Conservation (phyloP, 2,329 filamentous ascomycete species). For the Emmonsiellopsis sp. region DNA sequence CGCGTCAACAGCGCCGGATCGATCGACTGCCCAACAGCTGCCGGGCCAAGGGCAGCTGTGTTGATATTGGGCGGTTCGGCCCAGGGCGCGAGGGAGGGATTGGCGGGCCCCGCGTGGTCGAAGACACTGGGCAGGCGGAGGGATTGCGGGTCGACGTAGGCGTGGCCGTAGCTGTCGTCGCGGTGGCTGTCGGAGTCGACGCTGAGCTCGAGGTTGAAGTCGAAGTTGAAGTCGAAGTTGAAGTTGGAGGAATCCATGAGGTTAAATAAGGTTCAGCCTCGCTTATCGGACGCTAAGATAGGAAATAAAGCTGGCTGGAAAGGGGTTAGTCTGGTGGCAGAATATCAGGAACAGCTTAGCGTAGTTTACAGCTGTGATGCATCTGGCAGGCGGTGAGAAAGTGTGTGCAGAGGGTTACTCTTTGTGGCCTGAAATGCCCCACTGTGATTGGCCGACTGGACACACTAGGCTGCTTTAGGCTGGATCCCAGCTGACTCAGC, state of each 20-base stretch:
- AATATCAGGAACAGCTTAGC: neutral
- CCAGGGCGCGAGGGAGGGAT: neutral
- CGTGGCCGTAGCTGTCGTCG: neutral
- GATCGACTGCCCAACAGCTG: neutral
- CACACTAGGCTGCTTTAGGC: constrained; percentile 26
- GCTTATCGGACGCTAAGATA: neutral
- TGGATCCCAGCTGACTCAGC: too few relatives aligned
- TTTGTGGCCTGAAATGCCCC: neutral
- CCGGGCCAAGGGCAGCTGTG: neutral
- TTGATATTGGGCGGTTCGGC: neutral
- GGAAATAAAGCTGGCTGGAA: neutral
- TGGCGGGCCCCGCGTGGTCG: neutral
- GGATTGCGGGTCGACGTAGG: neutral
- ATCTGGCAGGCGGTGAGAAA: constrained; percentile 11
- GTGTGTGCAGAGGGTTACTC: neutral
- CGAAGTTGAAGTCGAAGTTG: neutral
- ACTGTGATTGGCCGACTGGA: neutral
- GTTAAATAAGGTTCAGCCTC: neutral
- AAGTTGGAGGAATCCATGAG: neutral
- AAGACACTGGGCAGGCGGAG: neutral
- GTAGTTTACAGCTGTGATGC: neutral
- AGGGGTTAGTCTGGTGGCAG: neutral
- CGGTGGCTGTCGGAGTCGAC: neutral
- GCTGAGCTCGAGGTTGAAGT: neutral
- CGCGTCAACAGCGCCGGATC: neutral